These are phyloP conservation scores for Passiflora organensis DNA, from an alignment of 345 rosid species.

Conservation along the genomic window DNA sequence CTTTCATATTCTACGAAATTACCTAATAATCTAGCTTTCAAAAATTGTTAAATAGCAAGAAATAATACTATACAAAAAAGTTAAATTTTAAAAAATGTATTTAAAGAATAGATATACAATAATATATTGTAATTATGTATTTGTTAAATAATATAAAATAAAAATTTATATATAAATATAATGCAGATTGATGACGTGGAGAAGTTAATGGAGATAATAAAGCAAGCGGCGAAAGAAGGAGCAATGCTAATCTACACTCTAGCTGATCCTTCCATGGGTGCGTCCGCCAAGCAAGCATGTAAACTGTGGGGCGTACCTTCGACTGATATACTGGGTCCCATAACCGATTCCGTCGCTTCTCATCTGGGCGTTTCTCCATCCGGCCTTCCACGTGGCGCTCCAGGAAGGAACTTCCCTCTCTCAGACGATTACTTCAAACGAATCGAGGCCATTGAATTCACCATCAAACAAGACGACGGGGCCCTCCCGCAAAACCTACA, in stretches of 20 bases:
- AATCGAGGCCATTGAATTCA: conserved; percentile 82
- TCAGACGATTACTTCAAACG: conserved; percentile 62
- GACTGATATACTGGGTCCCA: conserved; percentile 73
- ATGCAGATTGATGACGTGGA: conserved; percentile 70
- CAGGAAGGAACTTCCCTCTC: conserved; percentile 44
- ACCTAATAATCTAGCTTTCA: too few relatives aligned
- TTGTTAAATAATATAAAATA: too few relatives aligned
- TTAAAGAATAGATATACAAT: too few relatives aligned
- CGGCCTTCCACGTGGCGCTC: conserved; percentile 75
- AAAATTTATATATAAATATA: too few relatives aligned
- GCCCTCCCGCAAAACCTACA: conserved; percentile 66
- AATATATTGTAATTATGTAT: too few relatives aligned
- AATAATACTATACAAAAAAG: too few relatives aligned
- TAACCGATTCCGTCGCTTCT: conserved; percentile 71
- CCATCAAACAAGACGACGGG: conserved; percentile 87
- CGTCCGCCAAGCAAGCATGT: conserved; percentile 65
- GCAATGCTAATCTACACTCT: conserved; percentile 68
- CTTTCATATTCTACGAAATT: too few relatives aligned
- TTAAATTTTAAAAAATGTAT: too few relatives aligned
- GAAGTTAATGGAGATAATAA: conserved; percentile 57
- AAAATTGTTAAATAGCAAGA: too few relatives aligned
- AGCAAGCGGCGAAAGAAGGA: conserved; percentile 84
- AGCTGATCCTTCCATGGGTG: conserved; percentile 76
- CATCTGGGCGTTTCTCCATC: conserved; percentile 81
- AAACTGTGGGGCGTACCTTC: conserved; percentile 63